Evolutionary conservation across 176 grass and related monocot genomes (phyloP), one percentile per base, ranked within the genome.

Genomic region (Cenchrus fungigraminus): DNA sequence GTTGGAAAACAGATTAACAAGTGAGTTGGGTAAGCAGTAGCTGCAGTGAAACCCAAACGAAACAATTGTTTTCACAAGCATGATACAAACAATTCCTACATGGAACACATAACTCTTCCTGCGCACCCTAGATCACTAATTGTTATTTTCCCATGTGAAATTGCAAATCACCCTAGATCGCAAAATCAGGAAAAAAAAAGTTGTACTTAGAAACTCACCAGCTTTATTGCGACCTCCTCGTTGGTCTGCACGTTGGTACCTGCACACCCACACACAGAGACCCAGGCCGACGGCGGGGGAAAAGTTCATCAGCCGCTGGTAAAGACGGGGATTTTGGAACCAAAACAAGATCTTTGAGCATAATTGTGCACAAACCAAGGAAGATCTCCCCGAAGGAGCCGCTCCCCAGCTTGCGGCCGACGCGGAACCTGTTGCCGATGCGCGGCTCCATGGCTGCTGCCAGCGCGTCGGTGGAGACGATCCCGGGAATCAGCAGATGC

Each of bases 211-310:
- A 1, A 58, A 92, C 95, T 97, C 81, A 97, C 95, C 46, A 97
- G 90, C 71, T 97, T 97, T 77, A 97, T 92, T 44, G 90, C 95
- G 53, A 97, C 95, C 79, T 97, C 95, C 81, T 97, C 95, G 53
- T 97, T 97, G 53, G 74, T 92, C 78, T 97, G 95, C 77, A 94
- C 86, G 82, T 97, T 97, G 53, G 92, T 97, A 44, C 95, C 95
- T 97, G 86, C 65, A 49, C n/a, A 52, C 12, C n/a, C 78, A 7
- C 47, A 40, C 9, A 57, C 5, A 71, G 32, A 68, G 49, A 16
- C n/a, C 52, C 54, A 8, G 8, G 8, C 17, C 20, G 20, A 29
- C 13, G 28, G 9, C 4, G 0, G 22, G 14, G 32, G 8, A 9
- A 20, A 52, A 66, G 73, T 8, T 75, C 20, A 79, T 80, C 56